phyloP scores from a whole-genome alignment of 2,329 filamentous ascomycete species.

The Aspergillus neoniger region DNA sequence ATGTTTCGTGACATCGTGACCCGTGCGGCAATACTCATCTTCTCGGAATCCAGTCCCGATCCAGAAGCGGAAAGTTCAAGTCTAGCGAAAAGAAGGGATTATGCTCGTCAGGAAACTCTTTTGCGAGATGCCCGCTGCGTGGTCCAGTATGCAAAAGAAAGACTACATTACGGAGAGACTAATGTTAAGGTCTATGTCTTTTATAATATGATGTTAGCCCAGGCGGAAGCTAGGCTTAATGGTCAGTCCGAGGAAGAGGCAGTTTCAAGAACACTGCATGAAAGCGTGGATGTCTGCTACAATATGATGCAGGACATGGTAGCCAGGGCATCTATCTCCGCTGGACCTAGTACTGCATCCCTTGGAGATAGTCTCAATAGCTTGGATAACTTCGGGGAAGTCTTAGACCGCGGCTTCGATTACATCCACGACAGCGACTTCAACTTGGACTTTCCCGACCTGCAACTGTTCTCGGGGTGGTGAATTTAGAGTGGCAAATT shows the following conservation, averaged over 20 bases:
- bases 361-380: not conserved
- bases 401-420: not conserved
- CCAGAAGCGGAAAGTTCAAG: constrained; percentile 15
- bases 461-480: constrained; percentile 1
- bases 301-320: constrained; percentile 4
- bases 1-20: constrained; percentile 34
- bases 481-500: no score
- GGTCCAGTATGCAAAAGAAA: constrained; percentile 25
- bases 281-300: constrained; percentile 9
- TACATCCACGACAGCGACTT: not conserved
- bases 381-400: not conserved
- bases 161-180: constrained; percentile 34
- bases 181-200: constrained; percentile 36
- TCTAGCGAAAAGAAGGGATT: constrained; percentile 12
- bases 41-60: constrained; percentile 20
- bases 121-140: constrained; percentile 23
- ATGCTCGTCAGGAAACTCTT: constrained; percentile 14
- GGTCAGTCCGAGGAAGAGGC: constrained; percentile 8
- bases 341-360: not conserved
- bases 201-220: constrained; percentile 28
- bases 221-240: constrained; percentile 21
- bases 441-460: constrained; percentile 4
- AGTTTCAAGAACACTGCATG: not conserved
- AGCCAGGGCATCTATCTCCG: not conserved
- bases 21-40: constrained; percentile 23